Evolutionary conservation across 2,329 filamentous ascomycete genomes (phyloP).

Genomic region (Fusarium sororula): DNA sequence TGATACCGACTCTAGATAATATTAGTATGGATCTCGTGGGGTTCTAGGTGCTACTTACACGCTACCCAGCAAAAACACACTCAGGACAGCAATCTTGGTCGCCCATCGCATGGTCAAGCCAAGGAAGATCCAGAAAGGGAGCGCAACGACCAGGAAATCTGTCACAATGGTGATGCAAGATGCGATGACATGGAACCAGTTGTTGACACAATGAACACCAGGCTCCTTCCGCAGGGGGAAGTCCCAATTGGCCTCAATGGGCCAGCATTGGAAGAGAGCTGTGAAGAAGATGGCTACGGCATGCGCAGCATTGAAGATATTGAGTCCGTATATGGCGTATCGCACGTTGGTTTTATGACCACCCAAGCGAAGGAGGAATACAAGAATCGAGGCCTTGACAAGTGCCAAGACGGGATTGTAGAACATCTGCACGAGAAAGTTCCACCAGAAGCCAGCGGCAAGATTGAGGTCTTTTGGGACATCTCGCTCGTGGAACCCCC

Average conservation of each 20-base stretch:
- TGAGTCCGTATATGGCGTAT: conserved; percentile 24
- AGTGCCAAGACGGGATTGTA: conserved; percentile 58
- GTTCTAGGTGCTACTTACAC: conserved; percentile 40
- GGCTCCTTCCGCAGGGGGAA: conserved; percentile 27
- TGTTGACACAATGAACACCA: conserved; percentile 47
- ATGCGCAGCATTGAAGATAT: conserved; percentile 42
- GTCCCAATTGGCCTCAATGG: conserved; percentile 48
- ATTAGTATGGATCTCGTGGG: neutral
- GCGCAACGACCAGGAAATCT: conserved; percentile 50
- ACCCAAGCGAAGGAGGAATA: conserved; percentile 55
- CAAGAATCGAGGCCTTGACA: conserved; percentile 55
- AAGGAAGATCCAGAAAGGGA: conserved; percentile 54
- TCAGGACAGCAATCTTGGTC: conserved; percentile 51
- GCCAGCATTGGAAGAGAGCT: conserved; percentile 52
- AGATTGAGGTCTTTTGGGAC: conserved; percentile 36
- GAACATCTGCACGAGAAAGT: conserved; percentile 52
- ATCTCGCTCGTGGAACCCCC: conserved; percentile 40
- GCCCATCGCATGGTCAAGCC: conserved; percentile 50
- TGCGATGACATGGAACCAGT: conserved; percentile 46
- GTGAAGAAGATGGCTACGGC: conserved; percentile 50
- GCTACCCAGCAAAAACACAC: conserved; percentile 51
- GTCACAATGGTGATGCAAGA: conserved; percentile 53
- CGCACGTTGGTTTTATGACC: conserved; percentile 47
- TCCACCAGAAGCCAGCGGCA: conserved; percentile 44
- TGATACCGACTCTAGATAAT: conserved; percentile 43